Percentiles rank a stretch among this genome's conserved stretches.
Conservation (phyloP, 495 filamentous ascomycete species). For the Hyaloscypha hepaticicola region DNA sequence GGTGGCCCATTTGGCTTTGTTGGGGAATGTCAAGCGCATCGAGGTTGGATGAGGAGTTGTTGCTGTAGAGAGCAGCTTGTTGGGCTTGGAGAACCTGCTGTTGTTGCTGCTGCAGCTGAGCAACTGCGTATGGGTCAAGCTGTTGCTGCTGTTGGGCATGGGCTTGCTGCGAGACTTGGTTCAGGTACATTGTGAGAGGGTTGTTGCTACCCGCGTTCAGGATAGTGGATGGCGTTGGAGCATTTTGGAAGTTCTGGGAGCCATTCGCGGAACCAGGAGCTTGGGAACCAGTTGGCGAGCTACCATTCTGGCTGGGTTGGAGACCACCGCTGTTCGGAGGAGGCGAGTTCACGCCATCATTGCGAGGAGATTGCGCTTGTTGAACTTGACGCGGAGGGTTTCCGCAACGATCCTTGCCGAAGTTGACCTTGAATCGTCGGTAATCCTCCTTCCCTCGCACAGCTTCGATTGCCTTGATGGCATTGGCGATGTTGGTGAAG, state of each 20-base stretch:
- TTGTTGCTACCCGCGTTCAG: slow-evolving; percentile 81
- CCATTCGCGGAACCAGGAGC: slow-evolving; percentile 33
- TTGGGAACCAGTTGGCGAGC: slow-evolving; percentile 54
- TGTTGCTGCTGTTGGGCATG: slow-evolving; percentile 54
- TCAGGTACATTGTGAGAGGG: slow-evolving; percentile 91
- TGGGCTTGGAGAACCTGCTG: slow-evolving; percentile 59
- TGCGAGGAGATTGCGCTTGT: slow-evolving; percentile 49
- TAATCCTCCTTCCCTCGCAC: slow-evolving; percentile 94
- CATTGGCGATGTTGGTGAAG: slow-evolving; percentile 99
- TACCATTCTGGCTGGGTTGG: slow-evolving; percentile 51
- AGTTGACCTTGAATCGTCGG: slow-evolving; percentile 98
- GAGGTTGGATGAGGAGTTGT: slow-evolving; percentile 41
- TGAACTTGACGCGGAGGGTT: slow-evolving; percentile 88
- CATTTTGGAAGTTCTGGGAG: slow-evolving; percentile 27
- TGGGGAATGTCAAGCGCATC: slow-evolving; percentile 40
- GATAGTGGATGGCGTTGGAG: slow-evolving; percentile 62
- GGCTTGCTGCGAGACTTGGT: slow-evolving; percentile 72
- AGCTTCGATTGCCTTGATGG: slow-evolving; percentile 98
- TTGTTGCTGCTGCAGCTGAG: slow-evolving; percentile 60
- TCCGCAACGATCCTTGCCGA: slow-evolving; percentile 96
- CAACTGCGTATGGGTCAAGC: slow-evolving; percentile 49
- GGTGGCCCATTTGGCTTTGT: slow-evolving; percentile 47
- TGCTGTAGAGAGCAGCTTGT: slow-evolving; percentile 60
- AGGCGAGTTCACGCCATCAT: slow-evolving; percentile 66
- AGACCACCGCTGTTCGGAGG: slow-evolving; percentile 41